Base-by-base conservation (phyloP, 371 early-diverging fungal genomes). In the Mucor mucedo region DNA sequence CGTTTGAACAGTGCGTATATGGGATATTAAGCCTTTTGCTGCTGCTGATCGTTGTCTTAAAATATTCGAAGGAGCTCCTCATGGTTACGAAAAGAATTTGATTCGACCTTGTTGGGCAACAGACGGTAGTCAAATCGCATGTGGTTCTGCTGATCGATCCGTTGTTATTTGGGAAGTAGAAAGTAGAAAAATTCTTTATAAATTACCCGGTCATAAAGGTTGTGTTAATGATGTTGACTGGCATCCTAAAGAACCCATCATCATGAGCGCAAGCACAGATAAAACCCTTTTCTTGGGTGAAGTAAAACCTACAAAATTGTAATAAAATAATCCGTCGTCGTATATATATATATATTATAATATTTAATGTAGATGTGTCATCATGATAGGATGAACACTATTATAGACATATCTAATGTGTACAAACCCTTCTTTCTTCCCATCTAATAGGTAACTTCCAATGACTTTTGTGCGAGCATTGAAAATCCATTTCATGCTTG, bases 151-250 rank as follows among this genome's bases (percentile, higher is more conserved):
- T 7, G 99, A 99, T 71, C 86, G 98, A 63, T 87, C 91, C 0
- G 91, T 98, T 32, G 93, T 95, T 1, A 89, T 99, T 41, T 99
- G 99, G 99, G 91, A 95, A 66, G 88, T 91, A 4, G 71, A 84
- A n/a, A 90, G 91, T 28, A 86, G 90, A 48, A 87, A 89, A 64
- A 92, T 96, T 52, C 78, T 93, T 30, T 95, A 94, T 83, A 98
- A 96, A 80, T 69, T 98, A 33, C 97, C 95, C 14, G 99, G 99
- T 0, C 99, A 99, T 78, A 95, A 95, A 70, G 97, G 92, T 14
- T 90, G 90, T 63, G 97, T 98, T 4, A 99, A 95, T 63, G 95
- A 96, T 52, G 98, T 98, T 0, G 97, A 96, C 68, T 99, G 94
- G 87, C 95, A 95, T 71, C 95, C 96, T 16, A 85, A 76, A 45